Evolutionary conservation across 768 basidiomycete species (phyloP).

Genomic region (Piloderma croceum): DNA sequence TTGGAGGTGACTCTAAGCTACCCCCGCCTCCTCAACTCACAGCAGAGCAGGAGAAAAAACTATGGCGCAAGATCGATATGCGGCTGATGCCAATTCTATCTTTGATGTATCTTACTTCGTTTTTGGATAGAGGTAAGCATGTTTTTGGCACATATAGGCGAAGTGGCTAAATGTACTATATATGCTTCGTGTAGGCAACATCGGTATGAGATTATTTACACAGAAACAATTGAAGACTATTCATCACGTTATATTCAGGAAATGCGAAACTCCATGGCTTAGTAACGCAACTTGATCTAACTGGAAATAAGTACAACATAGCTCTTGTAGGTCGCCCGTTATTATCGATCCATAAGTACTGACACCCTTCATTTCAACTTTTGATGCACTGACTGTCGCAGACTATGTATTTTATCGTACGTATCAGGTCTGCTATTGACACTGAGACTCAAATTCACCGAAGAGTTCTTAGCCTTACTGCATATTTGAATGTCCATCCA

Average conservation of each 20-base stretch:
- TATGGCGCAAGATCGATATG: slow-evolving; percentile 56
- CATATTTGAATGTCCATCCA: slow-evolving; percentile 61
- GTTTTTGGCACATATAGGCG: too few relatives aligned
- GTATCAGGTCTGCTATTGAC: too few relatives aligned
- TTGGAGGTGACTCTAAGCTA: slow-evolving; percentile 40
- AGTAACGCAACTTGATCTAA: slow-evolving; percentile 46
- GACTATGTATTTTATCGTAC: slow-evolving; percentile 69
- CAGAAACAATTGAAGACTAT: too few relatives aligned
- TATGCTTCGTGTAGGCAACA: too few relatives aligned
- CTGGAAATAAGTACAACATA: slow-evolving; percentile 58
- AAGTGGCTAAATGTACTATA: too few relatives aligned
- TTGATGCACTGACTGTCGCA: slow-evolving; percentile 15
- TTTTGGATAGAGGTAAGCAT: background rate
- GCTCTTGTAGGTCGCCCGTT: slow-evolving; percentile 47
- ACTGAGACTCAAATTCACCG: too few relatives aligned
- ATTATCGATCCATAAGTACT: too few relatives aligned
- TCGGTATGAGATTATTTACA: too few relatives aligned
- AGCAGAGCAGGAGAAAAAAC: slow-evolving; percentile 41
- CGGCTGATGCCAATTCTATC: slow-evolving; percentile 54
- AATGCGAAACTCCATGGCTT: slow-evolving; percentile 68
- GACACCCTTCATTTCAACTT: too few relatives aligned
- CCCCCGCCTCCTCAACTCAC: slow-evolving; percentile 43
- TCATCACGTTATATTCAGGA: slow-evolving; percentile 36
- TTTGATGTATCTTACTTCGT: slow-evolving; percentile 44
- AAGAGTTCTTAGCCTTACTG: too few relatives aligned